A percentile compares a stretch with the other conserved stretches of the same genome.
Conservation (phyloP, 805 yeast species). For the Candida ovalis region DNA sequence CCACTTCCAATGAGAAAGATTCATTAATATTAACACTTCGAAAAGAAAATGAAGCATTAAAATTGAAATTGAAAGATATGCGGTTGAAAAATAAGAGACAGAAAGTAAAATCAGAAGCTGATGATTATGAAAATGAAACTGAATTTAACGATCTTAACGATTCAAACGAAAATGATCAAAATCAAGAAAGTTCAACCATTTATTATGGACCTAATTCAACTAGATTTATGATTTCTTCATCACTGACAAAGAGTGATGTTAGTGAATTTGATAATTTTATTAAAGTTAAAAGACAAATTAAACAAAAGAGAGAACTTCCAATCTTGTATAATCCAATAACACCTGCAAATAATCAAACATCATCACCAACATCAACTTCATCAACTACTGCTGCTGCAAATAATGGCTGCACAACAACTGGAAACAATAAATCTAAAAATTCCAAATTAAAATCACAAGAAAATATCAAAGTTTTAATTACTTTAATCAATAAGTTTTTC, state of each 20-base stretch:
- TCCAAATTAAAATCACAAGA: slow-evolving; percentile 19
- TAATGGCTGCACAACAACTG: slow-evolving; percentile 2
- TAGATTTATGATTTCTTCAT: slow-evolving; percentile 40
- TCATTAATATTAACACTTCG: slow-evolving; percentile 8
- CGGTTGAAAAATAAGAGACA: slow-evolving; percentile 22
- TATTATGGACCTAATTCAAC: slow-evolving; percentile 53
- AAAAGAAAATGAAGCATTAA: slow-evolving; percentile 29
- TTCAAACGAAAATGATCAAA: background rate
- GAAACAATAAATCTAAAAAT: slow-evolving; percentile 7
- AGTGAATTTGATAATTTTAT: slow-evolving; percentile 27
- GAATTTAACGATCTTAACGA: background rate
- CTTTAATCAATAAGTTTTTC: slow-evolving; percentile 41
- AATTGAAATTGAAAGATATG: slow-evolving; percentile 25
- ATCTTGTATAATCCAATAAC: slow-evolving; percentile 8
- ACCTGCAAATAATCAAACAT: background rate
- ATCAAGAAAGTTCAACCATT: slow-evolving; percentile 31
- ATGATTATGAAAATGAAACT: slow-evolving; percentile 4
- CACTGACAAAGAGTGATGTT: slow-evolving; percentile 24
- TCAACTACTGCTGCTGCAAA: background rate
- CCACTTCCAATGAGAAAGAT: slow-evolving; percentile 9
- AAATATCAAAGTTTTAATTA: slow-evolving; percentile 34
- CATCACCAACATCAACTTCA: background rate
- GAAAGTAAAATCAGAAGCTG: slow-evolving; percentile 13
- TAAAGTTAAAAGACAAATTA: slow-evolving; percentile 27
- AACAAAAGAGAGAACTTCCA: slow-evolving; percentile 29